Conservation (phyloP, 2,329 filamentous ascomycete genomes). For the Periconia sp. region DNA sequence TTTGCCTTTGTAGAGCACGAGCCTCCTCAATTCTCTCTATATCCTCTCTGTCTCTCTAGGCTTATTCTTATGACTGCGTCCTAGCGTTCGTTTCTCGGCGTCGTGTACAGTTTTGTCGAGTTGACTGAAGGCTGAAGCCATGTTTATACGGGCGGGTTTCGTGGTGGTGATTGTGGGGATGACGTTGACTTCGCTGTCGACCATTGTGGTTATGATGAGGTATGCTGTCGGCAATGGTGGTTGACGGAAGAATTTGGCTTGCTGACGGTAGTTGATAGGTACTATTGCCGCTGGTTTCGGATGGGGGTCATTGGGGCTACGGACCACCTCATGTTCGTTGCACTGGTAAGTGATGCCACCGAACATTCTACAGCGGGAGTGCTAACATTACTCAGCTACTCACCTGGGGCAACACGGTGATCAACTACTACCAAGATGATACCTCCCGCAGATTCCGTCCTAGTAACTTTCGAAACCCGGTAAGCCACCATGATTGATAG, state of each 20-base stretch:
- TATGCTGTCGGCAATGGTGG: slow-evolving; percentile 15
- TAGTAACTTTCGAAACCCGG: slow-evolving; percentile 32
- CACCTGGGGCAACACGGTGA: slow-evolving; percentile 43
- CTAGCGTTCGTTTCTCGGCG: too few relatives aligned
- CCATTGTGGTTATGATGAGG: slow-evolving; percentile 38
- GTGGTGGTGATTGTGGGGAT: slow-evolving; percentile 42
- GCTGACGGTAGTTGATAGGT: slow-evolving; percentile 25
- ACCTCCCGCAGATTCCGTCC: slow-evolving; percentile 32
- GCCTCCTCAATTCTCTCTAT: too few relatives aligned
- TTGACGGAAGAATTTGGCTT: not conserved
- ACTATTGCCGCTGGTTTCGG: slow-evolving; percentile 41
- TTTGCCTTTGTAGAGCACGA: too few relatives aligned
- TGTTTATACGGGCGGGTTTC: slow-evolving; percentile 38
- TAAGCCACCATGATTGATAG: slow-evolving; percentile 13
- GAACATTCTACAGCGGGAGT: too few relatives aligned
- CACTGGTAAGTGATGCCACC: slow-evolving; percentile 28
- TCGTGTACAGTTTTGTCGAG: not conserved
- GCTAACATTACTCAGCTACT: slow-evolving; percentile 32
- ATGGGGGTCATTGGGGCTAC: slow-evolving; percentile 37
- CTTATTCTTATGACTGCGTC: too few relatives aligned
- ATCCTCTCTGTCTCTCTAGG: too few relatives aligned
- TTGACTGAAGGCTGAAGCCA: not conserved
- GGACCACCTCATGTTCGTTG: slow-evolving; percentile 42
- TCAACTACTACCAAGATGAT: slow-evolving; percentile 44
- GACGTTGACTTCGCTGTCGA: slow-evolving; percentile 44